Evolutionary conservation across 345 rosid genomes (phyloP).

Genomic region (Euphorbia peplus): DNA sequence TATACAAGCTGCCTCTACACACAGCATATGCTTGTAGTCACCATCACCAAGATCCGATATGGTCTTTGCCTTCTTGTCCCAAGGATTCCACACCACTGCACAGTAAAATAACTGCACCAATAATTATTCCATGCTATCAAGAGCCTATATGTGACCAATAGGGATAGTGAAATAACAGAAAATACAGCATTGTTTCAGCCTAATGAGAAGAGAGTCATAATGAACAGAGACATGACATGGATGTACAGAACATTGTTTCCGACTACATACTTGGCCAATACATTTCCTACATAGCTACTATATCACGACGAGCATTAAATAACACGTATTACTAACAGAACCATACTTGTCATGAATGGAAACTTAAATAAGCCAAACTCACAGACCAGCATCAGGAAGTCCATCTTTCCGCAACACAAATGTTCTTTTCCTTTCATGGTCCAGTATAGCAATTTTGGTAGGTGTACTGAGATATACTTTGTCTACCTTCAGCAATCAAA

Average conservation of each 20-base stretch:
- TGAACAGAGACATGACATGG: no score
- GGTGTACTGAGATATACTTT: constrained; percentile 83
- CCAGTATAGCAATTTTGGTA: constrained; percentile 33
- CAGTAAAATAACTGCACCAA: not conserved
- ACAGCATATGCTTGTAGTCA: constrained; percentile 56
- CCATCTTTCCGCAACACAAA: constrained; percentile 35
- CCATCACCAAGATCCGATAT: constrained; percentile 76
- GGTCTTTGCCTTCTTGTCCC: constrained; percentile 90
- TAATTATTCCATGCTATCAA: not conserved
- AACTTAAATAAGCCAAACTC: not conserved
- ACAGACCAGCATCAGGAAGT: constrained; percentile 34
- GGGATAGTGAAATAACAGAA: not conserved
- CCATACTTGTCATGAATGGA: not conserved
- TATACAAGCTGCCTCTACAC: constrained; percentile 85
- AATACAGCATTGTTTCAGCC: not conserved
- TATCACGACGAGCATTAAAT: not conserved
- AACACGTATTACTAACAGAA: not conserved
- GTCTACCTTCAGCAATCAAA: constrained; percentile 46
- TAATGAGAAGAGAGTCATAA: no score
- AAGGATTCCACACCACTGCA: constrained; percentile 97
- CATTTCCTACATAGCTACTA: not conserved
- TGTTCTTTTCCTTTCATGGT: constrained; percentile 37
- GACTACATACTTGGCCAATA: no score
- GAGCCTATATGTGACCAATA: not conserved
- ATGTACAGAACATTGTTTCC: not conserved